Conservation (phyloP, 805 yeast genomes). For the Ascoidea asiatica region DNA sequence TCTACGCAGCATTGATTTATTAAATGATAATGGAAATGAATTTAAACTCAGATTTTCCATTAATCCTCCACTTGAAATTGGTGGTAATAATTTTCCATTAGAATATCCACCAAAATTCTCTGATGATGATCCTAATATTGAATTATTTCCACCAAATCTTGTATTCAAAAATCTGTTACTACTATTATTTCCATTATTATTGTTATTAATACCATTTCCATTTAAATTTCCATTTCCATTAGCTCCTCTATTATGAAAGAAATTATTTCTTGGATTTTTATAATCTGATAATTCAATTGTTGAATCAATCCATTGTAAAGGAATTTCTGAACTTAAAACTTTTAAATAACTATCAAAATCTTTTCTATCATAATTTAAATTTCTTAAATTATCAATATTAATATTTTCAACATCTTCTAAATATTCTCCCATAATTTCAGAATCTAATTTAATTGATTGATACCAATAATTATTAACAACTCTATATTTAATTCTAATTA, state of each 20-base stretch:
- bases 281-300: neutral
- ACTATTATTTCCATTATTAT: neutral
- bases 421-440: neutral
- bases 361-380: neutral
- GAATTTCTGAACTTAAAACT: neutral
- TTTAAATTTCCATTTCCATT: neutral
- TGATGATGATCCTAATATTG: too few species aligned
- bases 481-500: conserved; percentile 1
- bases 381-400: neutral
- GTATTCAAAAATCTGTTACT: too few species aligned
- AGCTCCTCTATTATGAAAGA: neutral
- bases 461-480: conserved; percentile 2
- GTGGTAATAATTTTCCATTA: neutral
- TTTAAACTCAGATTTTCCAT: neutral
- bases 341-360: neutral
- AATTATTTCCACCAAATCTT: too few species aligned
- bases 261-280: neutral
- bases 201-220: neutral
- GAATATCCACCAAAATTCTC: too few species aligned
- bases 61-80: neutral
- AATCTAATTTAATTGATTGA: neutral
- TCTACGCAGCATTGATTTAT: neutral
- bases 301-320: neutral
- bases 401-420: neutral
- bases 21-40: neutral